Evolutionary conservation across 805 yeast species (phyloP).

Genomic region (Citeromyces matritensis): DNA sequence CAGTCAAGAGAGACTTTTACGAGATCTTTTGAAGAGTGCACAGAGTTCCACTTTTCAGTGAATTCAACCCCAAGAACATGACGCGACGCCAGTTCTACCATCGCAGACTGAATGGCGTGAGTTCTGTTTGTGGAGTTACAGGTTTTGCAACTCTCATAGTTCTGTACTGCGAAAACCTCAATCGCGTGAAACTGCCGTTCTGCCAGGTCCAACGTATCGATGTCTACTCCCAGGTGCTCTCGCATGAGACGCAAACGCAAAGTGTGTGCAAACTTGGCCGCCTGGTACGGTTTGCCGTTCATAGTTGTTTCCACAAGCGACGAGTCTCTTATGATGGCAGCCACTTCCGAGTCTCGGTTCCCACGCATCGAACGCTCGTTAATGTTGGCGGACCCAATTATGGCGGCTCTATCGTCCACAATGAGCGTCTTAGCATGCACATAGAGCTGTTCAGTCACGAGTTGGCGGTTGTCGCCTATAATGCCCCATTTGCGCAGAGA

Average conservation of each 20-base stretch:
- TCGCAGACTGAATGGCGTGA: slow-evolving; percentile 33
- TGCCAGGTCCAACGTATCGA: slow-evolving; percentile 68
- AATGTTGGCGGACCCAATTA: slow-evolving; percentile 94
- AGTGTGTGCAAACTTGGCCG: slow-evolving; percentile 81
- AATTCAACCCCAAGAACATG: slow-evolving; percentile 45
- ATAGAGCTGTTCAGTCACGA: slow-evolving; percentile 84
- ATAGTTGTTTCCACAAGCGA: slow-evolving; percentile 53
- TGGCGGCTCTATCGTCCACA: slow-evolving; percentile 86
- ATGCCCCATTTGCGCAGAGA: slow-evolving; percentile 94
- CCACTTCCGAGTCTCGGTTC: slow-evolving; percentile 85
- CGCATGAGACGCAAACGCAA: slow-evolving; percentile 86
- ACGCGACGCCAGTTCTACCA: slow-evolving; percentile 63
- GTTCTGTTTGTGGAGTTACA: slow-evolving; percentile 19
- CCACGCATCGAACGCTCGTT: slow-evolving; percentile 97
- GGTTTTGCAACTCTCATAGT: slow-evolving; percentile 31
- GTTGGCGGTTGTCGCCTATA: slow-evolving; percentile 56
- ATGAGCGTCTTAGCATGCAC: slow-evolving; percentile 87
- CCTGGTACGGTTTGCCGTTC: slow-evolving; percentile 73
- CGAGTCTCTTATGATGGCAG: slow-evolving; percentile 76
- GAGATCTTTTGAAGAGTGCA: slow-evolving; percentile 6
- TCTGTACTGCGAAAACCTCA: slow-evolving; percentile 26
- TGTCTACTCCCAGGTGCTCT: slow-evolving; percentile 91
- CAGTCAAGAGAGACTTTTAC: slow-evolving; percentile 14
- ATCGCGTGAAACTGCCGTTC: slow-evolving; percentile 51
- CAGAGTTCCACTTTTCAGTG: slow-evolving; percentile 22